Evolutionary conservation across 305 asterid species (phyloP).

Genomic region (Solanum hybrid): DNA sequence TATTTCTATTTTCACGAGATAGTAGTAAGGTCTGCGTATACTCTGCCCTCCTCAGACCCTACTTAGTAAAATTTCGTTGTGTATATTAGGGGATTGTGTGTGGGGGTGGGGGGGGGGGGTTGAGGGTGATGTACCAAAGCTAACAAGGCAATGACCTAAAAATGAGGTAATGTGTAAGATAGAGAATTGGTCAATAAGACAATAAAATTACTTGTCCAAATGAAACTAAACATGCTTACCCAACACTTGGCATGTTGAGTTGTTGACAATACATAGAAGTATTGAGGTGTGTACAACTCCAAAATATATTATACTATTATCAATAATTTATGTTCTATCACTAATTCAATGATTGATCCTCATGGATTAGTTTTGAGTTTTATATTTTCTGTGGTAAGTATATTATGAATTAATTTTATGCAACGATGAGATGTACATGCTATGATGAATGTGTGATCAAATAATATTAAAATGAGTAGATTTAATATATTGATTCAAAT

Average conservation of each 20-base stretch:
- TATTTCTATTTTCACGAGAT: neutral
- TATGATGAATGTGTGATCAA: too few relatives aligned
- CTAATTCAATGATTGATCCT: neutral
- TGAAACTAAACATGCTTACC: neutral
- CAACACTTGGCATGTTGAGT: neutral
- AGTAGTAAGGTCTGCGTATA: too few relatives aligned
- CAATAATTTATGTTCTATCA: neutral
- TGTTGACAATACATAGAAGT: neutral
- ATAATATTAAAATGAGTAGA: neutral
- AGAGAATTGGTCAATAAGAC: neutral
- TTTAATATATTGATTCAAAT: neutral
- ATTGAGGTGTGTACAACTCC: neutral
- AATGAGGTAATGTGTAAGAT: neutral
- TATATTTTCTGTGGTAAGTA: neutral
- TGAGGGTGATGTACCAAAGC: neutral
- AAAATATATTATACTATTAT: neutral
- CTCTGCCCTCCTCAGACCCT: accelerated
- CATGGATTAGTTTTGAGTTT: neutral
- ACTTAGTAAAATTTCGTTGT: too few relatives aligned
- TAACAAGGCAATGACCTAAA: neutral
- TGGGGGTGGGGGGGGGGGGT: too few relatives aligned
- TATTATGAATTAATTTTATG: neutral
- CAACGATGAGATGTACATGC: neutral
- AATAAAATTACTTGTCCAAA: neutral
- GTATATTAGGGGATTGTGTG: too few relatives aligned